These are phyloP conservation scores for Sclerotinia glacialis DNA, from an alignment of 2,329 filamentous ascomycete genomes.

Conservation along the genomic window DNA sequence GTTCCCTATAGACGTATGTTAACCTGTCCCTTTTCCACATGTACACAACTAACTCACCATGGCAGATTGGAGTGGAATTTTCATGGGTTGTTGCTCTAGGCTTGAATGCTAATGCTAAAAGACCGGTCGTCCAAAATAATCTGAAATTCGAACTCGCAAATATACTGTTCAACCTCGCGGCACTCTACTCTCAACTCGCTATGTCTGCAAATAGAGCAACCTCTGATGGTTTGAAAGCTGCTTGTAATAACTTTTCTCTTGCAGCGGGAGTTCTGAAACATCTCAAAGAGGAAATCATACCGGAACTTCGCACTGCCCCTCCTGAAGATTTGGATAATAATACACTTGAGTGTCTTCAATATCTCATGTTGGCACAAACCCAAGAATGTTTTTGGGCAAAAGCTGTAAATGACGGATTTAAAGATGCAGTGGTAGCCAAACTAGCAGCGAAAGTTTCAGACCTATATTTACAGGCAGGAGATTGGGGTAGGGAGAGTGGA, in stretches of 20 bases:
- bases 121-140: slow-evolving; percentile 65
- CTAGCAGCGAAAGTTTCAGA: slow-evolving; percentile 89
- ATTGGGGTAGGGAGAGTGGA: slow-evolving; percentile 84
- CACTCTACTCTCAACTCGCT: slow-evolving; percentile 90
- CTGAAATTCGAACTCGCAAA: slow-evolving; percentile 85
- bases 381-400: slow-evolving; percentile 99
- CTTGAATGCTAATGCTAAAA: slow-evolving; percentile 80
- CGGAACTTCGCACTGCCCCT: slow-evolving; percentile 77
- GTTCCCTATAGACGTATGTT: slow-evolving; percentile 84
- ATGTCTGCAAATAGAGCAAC: slow-evolving; percentile 73
- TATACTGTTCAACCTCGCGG: slow-evolving; percentile 86
- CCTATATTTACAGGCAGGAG: slow-evolving; percentile 79
- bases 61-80: slow-evolving; percentile 86
- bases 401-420: slow-evolving; percentile 88
- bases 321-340: slow-evolving; percentile 94
- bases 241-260: slow-evolving; percentile 85
- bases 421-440: slow-evolving; percentile 88
- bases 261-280: slow-evolving; percentile 81
- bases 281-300: slow-evolving; percentile 72
- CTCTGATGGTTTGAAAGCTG: slow-evolving; percentile 79
- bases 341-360: slow-evolving; percentile 78
- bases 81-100: slow-evolving; percentile 93
- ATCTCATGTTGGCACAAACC: slow-evolving; percentile 84
- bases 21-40: not conserved
- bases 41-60: slow-evolving; percentile 25